Evolutionary conservation across 2,329 filamentous ascomycete species (phyloP).

Genomic region (Microsporum canis): DNA sequence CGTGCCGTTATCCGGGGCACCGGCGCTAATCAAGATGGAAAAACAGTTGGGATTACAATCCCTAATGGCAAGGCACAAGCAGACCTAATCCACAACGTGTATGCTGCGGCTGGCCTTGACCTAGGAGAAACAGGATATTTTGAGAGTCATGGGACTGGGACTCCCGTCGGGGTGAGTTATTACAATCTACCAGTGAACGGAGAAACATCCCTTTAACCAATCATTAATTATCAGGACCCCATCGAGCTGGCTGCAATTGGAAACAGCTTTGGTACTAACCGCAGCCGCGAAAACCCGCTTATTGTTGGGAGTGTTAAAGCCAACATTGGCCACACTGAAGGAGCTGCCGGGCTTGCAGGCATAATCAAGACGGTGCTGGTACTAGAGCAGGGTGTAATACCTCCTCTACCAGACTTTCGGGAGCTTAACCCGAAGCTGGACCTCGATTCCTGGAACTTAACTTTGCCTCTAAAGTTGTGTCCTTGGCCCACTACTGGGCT

Average conservation of each 20-base stretch:
- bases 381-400: conserved; percentile 20
- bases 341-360: conserved; percentile 19
- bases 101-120: conserved; percentile 21
- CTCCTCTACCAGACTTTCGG: conserved; percentile 17
- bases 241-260: conserved; percentile 15
- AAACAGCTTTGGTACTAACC: conserved; percentile 7
- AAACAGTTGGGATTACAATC: conserved; percentile 14
- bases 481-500: conserved; percentile 19
- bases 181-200: conserved; percentile 29
- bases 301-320: conserved; percentile 22
- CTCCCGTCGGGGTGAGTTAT: conserved; percentile 22
- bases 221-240: conserved; percentile 14
- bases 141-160: conserved; percentile 28
- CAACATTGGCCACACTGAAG: conserved; percentile 21
- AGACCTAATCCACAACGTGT: conserved; percentile 23
- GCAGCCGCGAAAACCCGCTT: neutral
- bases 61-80: conserved; percentile 18
- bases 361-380: conserved; percentile 20
- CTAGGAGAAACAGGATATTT: conserved; percentile 6
- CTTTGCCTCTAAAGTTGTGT: conserved; percentile 14
- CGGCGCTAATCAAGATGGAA: conserved; percentile 23
- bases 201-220: conserved; percentile 16
- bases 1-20: conserved; percentile 25
- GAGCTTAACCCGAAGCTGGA: conserved; percentile 12
- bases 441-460: conserved; percentile 13